Evolutionary conservation across 257 asterid species (phyloP), one percentile per base, ranked within the genome.

Genomic region (Primulina tabacum): DNA sequence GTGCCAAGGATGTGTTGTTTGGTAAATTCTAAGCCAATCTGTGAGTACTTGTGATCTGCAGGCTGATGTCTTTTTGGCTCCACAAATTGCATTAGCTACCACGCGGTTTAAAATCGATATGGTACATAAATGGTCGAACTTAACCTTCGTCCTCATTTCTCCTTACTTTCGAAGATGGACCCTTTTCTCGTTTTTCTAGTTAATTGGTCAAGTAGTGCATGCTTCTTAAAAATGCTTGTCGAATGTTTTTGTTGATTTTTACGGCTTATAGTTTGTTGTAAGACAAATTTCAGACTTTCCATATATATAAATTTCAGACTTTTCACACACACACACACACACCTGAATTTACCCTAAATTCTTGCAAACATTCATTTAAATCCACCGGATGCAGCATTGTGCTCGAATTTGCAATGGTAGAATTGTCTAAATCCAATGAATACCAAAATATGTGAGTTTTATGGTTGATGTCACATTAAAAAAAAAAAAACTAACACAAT

Each of bases 31-130:
- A 52, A 52, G 28, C 60, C 30, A 35, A 33, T 43, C n/a, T 40
- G 50, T 34, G 55, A 57, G 37, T 59, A 34, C 50, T 0, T 16
- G 56, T 5, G 0, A 47, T 68, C 61, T 81, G 88, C 89, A 90
- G 96, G 97, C 90, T 60, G 96, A 90, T 72, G 90, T 88, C 63
- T 88, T 90, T 79, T 81, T 90, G 86, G 96, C 86, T 11, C 97
- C 97, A 62, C 95, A 90, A 83, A 85, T 90, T 69, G 89, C 85
- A 30, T 47, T 80, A 55, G 73, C 90, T 60, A 69, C 79, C 37
- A 30, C 57, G 71, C 82, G 95, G 75, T 87, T 90, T 69, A 81
- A 82, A 35, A 67, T 88, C 35, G 85, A 87, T 76, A 82, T 88
- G 90, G 97, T 90, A 82, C 18, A 20, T 47, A 16, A 2, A 16